Percentiles rank a stretch among this genome's conserved stretches.
phyloP scores from a whole-genome alignment of 2,329 filamentous ascomycete species.

The Phyllosticta citribraziliensis region DNA sequence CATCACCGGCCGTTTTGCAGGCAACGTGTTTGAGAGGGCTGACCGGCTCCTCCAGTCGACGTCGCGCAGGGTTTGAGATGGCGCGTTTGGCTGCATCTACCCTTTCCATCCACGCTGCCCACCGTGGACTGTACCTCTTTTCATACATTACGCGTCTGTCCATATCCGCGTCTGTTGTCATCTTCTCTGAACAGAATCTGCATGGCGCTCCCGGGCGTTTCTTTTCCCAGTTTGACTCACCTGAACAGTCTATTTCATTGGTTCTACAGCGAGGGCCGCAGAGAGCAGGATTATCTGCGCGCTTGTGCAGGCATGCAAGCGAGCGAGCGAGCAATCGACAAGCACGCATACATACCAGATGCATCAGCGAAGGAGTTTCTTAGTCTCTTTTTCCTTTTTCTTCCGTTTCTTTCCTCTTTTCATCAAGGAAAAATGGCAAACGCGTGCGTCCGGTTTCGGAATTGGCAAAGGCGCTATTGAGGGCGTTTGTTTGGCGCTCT shows the following conservation, averaged over 20 bases:
- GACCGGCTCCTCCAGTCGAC: slow-evolving; percentile 24
- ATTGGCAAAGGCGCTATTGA: too few relatives aligned
- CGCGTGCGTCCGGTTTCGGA: neutral
- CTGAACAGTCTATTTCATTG: neutral
- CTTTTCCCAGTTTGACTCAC: neutral
- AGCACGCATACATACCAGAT: neutral
- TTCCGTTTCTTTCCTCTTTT: neutral
- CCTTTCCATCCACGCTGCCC: neutral
- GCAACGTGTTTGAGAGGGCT: slow-evolving; percentile 26
- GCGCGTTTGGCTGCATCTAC: neutral
- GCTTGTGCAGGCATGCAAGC: neutral
- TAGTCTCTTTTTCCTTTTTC: neutral
- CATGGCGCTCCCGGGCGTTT: neutral
- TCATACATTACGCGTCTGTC: neutral
- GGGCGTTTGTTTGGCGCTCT: too few relatives aligned
- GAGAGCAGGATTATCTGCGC: neutral
- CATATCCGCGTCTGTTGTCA: neutral
- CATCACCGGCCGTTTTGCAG: slow-evolving; percentile 15
- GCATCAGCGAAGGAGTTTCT: neutral
- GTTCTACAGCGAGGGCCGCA: neutral
- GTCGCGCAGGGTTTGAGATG: neutral
- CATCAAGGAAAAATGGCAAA: neutral
- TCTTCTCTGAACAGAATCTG: neutral
- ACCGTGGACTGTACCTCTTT: neutral
- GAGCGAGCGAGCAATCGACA: neutral